phyloP scores from a whole-genome alignment of 1,284 basidiomycete species.

The Schizophyllum amplum region DNA sequence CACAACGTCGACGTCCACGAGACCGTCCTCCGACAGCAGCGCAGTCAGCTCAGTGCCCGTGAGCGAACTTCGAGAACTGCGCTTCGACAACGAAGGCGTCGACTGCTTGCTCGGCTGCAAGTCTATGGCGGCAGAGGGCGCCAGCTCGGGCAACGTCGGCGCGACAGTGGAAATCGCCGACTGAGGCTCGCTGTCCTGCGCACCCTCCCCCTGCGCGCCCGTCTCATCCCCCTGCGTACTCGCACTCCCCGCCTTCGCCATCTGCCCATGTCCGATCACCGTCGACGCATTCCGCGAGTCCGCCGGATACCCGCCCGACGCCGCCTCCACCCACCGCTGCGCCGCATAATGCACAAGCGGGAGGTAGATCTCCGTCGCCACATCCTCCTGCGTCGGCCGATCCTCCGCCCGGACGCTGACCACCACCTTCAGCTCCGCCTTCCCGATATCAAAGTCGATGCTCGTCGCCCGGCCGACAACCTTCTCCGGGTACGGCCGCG shows the following conservation, averaged over 20 bases:
- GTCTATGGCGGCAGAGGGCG: neutral
- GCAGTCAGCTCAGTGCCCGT: conserved; percentile 3
- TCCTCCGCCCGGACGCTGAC: conserved; percentile 56
- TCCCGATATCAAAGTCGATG: conserved; percentile 72
- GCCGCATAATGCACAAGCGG: conserved; percentile 85
- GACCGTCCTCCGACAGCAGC: conserved; percentile 15
- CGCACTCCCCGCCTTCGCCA: too few relatives aligned
- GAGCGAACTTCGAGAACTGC: neutral
- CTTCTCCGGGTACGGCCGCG: conserved; percentile 72
- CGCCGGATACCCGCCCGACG: conserved; percentile 8
- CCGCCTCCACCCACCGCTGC: conserved; percentile 19
- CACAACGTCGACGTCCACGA: conserved; percentile 34
- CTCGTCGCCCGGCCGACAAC: conserved; percentile 60
- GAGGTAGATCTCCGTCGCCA: conserved; percentile 80
- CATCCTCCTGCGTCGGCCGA: conserved; percentile 24
- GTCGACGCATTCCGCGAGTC: conserved; percentile 17
- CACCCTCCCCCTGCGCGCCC: neutral
- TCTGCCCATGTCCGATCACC: conserved; percentile 11
- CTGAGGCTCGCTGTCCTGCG: neutral
- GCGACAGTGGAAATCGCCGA: neutral
- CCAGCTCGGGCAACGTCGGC: neutral
- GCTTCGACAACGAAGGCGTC: neutral
- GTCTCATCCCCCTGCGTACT: too few relatives aligned
- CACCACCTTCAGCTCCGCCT: conserved; percentile 60
- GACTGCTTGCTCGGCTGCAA: neutral